Conservation (phyloP, 2,329 filamentous ascomycete species). For the Aspergillus glaucus region DNA sequence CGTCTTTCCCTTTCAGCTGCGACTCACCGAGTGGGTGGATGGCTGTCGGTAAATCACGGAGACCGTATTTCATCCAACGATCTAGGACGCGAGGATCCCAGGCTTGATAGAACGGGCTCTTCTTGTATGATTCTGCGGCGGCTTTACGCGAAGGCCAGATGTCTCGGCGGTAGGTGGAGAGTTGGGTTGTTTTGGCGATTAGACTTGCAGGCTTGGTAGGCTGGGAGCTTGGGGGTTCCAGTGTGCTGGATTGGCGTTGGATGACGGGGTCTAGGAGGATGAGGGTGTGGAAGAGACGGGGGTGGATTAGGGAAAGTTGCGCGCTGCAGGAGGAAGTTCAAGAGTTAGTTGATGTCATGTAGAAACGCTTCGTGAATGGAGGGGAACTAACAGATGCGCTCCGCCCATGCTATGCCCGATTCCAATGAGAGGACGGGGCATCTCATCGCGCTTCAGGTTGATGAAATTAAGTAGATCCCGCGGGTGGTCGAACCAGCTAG, state of each 20-base stretch:
- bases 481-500: constrained; percentile 78
- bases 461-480: constrained; percentile 79
- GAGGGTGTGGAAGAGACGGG: constrained; percentile 68
- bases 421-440: constrained; percentile 76
- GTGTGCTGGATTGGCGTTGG: constrained; percentile 42
- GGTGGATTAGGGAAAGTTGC: constrained; percentile 68
- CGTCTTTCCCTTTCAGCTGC: constrained; percentile 5
- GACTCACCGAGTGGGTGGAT: constrained; percentile 25
- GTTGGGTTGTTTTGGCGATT: constrained; percentile 36
- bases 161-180: constrained; percentile 69
- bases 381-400: constrained; percentile 51
- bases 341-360: neutral
- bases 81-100: constrained; percentile 81
- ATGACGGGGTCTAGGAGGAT: constrained; percentile 84
- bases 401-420: constrained; percentile 88
- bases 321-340: constrained; percentile 30
- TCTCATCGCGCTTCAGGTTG: constrained; percentile 72
- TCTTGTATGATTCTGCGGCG: constrained; percentile 61
- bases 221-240: constrained; percentile 18
- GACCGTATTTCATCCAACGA: constrained; percentile 63
- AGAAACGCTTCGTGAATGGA: neutral
- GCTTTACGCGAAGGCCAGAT: constrained; percentile 69
- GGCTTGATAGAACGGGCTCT: constrained; percentile 66
- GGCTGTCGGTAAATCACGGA: constrained; percentile 67
- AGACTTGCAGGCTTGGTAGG: constrained; percentile 12